phyloP scores from a whole-genome alignment of 2,329 filamentous ascomycete genomes.

The Orbilia javanica region DNA sequence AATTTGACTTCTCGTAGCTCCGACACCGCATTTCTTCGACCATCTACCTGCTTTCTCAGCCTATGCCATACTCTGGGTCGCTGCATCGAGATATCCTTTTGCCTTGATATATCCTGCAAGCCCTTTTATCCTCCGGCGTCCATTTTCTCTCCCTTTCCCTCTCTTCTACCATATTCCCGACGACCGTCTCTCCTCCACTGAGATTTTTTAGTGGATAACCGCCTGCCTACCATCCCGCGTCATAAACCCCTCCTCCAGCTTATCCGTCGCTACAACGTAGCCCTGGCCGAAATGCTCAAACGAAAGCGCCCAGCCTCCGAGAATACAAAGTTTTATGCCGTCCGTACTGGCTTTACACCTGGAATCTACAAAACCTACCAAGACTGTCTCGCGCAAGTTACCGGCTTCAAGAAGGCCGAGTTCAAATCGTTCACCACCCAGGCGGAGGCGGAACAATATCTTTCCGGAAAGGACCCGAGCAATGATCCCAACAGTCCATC shows the following conservation, averaged over 20 bases:
- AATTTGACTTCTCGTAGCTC: conserved; percentile 26
- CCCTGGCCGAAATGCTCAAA: conserved; percentile 51
- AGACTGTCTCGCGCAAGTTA: conserved; percentile 74
- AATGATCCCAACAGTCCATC: conserved; percentile 61
- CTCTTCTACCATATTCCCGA: not conserved
- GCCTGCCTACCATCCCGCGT: conserved; percentile 32
- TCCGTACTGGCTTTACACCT: conserved; percentile 72
- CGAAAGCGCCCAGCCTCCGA: conserved; percentile 58
- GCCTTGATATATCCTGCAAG: not conserved
- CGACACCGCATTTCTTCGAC: conserved; percentile 23
- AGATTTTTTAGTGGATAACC: conserved; percentile 38
- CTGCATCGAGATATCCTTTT: not conserved
- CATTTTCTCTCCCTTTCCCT: too few relatives aligned
- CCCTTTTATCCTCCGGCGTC: not conserved
- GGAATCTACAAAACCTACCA: conserved; percentile 75
- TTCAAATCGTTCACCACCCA: conserved; percentile 62
- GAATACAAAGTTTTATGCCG: conserved; percentile 73
- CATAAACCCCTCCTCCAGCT: conserved; percentile 38
- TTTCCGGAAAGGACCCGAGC: conserved; percentile 61
- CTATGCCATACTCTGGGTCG: not conserved
- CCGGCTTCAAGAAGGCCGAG: conserved; percentile 69
- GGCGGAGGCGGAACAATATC: conserved; percentile 61
- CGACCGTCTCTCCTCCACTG: conserved; percentile 32
- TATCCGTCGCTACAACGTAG: conserved; percentile 42
- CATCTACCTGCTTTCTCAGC: not conserved